phyloP scores from a whole-genome alignment of 352 stramenopile species.

The Achlya hypogyna region DNA sequence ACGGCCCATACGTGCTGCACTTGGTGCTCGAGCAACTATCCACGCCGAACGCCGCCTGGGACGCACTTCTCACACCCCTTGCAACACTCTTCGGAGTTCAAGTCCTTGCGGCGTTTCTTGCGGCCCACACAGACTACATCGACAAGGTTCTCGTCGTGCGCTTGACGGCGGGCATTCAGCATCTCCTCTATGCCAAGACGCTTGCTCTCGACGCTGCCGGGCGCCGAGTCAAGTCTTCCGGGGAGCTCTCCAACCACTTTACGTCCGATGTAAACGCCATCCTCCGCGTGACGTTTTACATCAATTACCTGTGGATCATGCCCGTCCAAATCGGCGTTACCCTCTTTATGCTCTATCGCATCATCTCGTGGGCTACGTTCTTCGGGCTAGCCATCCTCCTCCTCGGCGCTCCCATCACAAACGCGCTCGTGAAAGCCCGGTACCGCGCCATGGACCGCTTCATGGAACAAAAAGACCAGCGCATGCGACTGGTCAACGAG shows the following conservation, averaged over 20 bases:
- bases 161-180: neutral
- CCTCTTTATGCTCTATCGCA: constrained; percentile 32
- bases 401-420: constrained; percentile 29
- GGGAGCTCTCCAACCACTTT: constrained; percentile 35
- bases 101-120: neutral
- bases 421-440: constrained; percentile 36
- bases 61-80: too few species aligned
- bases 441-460: constrained; percentile 49
- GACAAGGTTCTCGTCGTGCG: neutral
- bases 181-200: neutral
- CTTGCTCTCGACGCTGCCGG: neutral
- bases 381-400: constrained; percentile 32
- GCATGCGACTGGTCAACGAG: constrained; percentile 88
- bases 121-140: neutral
- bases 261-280: constrained; percentile 29
- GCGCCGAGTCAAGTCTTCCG: neutral
- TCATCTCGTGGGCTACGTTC: constrained; percentile 31
- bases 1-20: neutral
- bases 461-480: constrained; percentile 77
- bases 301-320: constrained; percentile 40
- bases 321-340: constrained; percentile 31
- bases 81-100: neutral
- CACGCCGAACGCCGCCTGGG: too few species aligned
- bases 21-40: too few species aligned
- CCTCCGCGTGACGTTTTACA: constrained; percentile 26